Evolutionary conservation across 192 early-diverging fungal species (phyloP).

Genomic region (Mycoemilia scoparia): DNA sequence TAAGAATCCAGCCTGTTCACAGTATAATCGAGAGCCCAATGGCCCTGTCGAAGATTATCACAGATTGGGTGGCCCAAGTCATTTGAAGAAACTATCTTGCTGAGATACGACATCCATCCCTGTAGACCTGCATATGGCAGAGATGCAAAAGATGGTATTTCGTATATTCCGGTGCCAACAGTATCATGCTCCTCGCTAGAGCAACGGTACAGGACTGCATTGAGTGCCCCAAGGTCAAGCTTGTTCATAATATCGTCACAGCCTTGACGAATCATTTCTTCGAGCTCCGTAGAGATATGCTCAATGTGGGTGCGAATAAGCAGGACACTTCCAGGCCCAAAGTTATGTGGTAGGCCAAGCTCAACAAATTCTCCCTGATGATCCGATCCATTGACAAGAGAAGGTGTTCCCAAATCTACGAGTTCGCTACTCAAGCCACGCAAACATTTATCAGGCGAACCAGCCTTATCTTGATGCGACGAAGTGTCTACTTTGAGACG

Average conservation of each 20-base stretch:
- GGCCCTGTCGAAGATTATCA: constrained; percentile 67
- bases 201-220: constrained; percentile 70
- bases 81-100: constrained; percentile 63
- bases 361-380: constrained; percentile 37
- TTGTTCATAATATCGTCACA: constrained; percentile 42
- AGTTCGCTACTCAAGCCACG: constrained; percentile 28
- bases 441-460: constrained; percentile 17
- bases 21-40: constrained; percentile 85
- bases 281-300: constrained; percentile 34
- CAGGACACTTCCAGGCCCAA: constrained; percentile 74
- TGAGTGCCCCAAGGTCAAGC: constrained; percentile 55
- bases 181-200: constrained; percentile 78
- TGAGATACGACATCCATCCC: constrained; percentile 71
- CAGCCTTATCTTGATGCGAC: constrained; percentile 5
- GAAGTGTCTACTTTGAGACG: constrained; percentile 27
- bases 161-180: constrained; percentile 59
- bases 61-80: constrained; percentile 89
- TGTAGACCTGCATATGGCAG: constrained; percentile 83
- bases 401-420: constrained; percentile 20
- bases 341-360: constrained; percentile 39
- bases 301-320: constrained; percentile 40
- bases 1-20: constrained; percentile 40
- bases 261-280: constrained; percentile 37
- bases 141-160: constrained; percentile 70
- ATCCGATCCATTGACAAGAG: constrained; percentile 15